A percentile compares a stretch with the other conserved stretches of the same genome.
Conservation (phyloP, 345 rosid species). For the Carallia pectinifolia region DNA sequence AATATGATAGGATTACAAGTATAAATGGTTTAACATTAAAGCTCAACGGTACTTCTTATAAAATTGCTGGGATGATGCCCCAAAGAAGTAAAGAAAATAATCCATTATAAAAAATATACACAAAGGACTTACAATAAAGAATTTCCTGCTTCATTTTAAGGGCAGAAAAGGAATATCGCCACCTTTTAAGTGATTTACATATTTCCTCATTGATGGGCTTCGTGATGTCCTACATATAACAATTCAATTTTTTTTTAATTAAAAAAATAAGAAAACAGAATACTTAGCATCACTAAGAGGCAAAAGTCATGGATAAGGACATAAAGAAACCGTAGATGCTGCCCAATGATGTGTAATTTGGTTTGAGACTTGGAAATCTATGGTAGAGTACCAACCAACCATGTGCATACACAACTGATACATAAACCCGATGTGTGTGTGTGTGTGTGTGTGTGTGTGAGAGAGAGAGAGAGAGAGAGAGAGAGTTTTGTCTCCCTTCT, state of each 20-base stretch:
- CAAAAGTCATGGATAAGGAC: too few relatives aligned
- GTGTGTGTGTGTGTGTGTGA: too few relatives aligned
- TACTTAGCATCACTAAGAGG: not conserved
- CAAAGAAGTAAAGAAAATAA: not conserved
- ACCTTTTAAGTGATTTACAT: constrained; percentile 70
- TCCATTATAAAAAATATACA: not conserved
- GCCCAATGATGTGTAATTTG: too few relatives aligned
- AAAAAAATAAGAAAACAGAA: not conserved
- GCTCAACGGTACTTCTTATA: not conserved
- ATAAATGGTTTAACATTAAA: not conserved
- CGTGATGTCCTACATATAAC: constrained; percentile 67
- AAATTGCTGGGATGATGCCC: constrained; percentile 1
- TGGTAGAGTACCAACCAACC: too few relatives aligned
- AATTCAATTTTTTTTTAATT: not conserved
- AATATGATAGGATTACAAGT: too few relatives aligned
- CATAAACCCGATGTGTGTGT: too few relatives aligned
- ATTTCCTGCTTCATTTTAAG: constrained; percentile 92
- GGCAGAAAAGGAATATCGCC: constrained; percentile 80
- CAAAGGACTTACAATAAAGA: constrained; percentile 68
- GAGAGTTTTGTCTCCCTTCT: not conserved
- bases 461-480: too few relatives aligned
- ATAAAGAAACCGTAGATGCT: too few relatives aligned
- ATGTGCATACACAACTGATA: too few relatives aligned
- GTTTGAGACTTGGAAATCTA: too few relatives aligned
- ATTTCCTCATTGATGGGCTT: constrained; percentile 76